Evolutionary conservation across 2,329 filamentous ascomycete species (phyloP).

Genomic region (Curvularia verruculosa): DNA sequence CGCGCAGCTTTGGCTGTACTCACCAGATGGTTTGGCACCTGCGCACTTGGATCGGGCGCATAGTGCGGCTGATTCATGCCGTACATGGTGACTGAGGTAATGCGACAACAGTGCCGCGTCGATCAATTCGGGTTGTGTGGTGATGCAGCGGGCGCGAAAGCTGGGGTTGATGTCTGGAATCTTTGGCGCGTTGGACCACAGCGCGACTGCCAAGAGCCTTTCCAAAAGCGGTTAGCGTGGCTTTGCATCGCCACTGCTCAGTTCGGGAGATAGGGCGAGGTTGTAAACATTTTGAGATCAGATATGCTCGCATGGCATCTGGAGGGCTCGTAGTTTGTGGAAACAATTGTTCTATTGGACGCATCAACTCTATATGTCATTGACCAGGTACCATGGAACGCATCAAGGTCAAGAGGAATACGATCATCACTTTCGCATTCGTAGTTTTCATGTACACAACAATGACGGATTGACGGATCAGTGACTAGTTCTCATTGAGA

Average conservation of each 20-base stretch:
- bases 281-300: not conserved
- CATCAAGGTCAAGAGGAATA: not conserved
- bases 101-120: constrained; percentile 38
- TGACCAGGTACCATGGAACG: not conserved
- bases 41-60: constrained; percentile 42
- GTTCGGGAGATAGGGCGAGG: too few relatives aligned
- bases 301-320: too few relatives aligned
- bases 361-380: not conserved
- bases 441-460: not conserved
- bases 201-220: constrained; percentile 17
- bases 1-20: constrained; percentile 22
- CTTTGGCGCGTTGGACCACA: constrained; percentile 27
- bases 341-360: not conserved
- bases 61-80: constrained; percentile 44
- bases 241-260: not conserved
- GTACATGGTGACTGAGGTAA: constrained; percentile 36
- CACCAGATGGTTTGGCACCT: constrained; percentile 45
- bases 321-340: not conserved
- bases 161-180: constrained; percentile 27
- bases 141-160: constrained; percentile 28
- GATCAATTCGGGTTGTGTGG: constrained; percentile 15
- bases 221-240: constrained; percentile 4
- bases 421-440: not conserved
- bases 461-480: not conserved
- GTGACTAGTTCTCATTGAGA: not conserved